A percentile compares a stretch with the other conserved stretches of the same genome.
phyloP scores from a whole-genome alignment of 2,329 filamentous ascomycete genomes.

The Ramularia collo-cygni region DNA sequence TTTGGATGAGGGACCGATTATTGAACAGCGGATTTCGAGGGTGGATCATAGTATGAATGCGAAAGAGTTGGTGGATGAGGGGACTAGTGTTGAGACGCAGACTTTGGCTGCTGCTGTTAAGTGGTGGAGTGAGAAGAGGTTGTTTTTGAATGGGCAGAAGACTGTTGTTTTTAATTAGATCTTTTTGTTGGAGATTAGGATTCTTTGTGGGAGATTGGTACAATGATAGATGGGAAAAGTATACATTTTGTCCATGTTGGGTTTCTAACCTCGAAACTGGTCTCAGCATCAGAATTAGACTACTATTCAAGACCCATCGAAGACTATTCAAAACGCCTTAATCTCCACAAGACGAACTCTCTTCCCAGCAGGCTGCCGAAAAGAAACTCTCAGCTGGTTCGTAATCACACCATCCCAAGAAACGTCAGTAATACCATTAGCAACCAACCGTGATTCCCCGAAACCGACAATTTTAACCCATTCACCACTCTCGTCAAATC shows the following conservation, averaged over 20 bases:
- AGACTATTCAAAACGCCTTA: slow-evolving; percentile 32
- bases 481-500: slow-evolving; percentile 15
- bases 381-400: slow-evolving; percentile 27
- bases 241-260: too few relatives aligned
- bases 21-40: slow-evolving; percentile 72
- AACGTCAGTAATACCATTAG: slow-evolving; percentile 34
- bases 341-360: slow-evolving; percentile 35
- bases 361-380: slow-evolving; percentile 27
- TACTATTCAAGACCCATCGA: too few relatives aligned
- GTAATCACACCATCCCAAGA: slow-evolving; percentile 26
- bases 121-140: slow-evolving; percentile 71
- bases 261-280: too few relatives aligned
- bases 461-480: slow-evolving; percentile 28
- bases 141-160: slow-evolving; percentile 73
- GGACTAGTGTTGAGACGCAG: slow-evolving; percentile 77
- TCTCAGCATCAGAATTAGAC: too few relatives aligned
- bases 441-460: slow-evolving; percentile 22
- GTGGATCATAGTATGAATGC: slow-evolving; percentile 72
- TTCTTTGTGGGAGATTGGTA: too few relatives aligned
- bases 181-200: too few relatives aligned
- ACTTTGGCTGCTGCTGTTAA: slow-evolving; percentile 75
- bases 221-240: too few relatives aligned
- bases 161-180: slow-evolving; percentile 61
- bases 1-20: slow-evolving; percentile 79
- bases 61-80: slow-evolving; percentile 70